Evolutionary conservation across 768 basidiomycete genomes (phyloP).

Genomic region (Leccinellum albellum): DNA sequence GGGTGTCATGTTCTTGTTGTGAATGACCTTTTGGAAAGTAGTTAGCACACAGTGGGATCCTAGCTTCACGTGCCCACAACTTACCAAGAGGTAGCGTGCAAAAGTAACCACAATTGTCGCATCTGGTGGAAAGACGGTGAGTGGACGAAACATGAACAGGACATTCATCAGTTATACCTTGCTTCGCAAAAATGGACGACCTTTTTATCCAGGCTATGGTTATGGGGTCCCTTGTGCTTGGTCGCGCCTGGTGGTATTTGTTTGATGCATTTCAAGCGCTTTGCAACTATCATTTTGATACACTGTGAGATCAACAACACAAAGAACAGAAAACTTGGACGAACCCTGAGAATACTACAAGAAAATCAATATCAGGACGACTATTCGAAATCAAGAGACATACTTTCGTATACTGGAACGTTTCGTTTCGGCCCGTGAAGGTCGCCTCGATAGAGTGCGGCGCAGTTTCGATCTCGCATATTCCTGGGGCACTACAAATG

Average conservation of each 20-base stretch:
- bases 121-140: slow-evolving; percentile 35
- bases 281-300: slow-evolving; percentile 35
- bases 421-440: slow-evolving; percentile 56
- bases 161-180: slow-evolving; percentile 28
- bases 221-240: slow-evolving; percentile 46
- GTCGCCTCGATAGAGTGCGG: slow-evolving; percentile 61
- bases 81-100: slow-evolving; percentile 55
- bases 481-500: slow-evolving; percentile 43
- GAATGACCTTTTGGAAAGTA: slow-evolving; percentile 42
- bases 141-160: not conserved
- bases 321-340: not conserved
- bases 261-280: slow-evolving; percentile 48
- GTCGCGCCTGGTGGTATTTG: slow-evolving; percentile 41
- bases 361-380: not conserved
- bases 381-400: not conserved
- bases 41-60: not conserved
- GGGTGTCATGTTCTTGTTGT: slow-evolving; percentile 59
- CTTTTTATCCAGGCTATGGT: slow-evolving; percentile 41
- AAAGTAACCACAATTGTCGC: slow-evolving; percentile 54
- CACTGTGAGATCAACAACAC: not conserved
- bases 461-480: slow-evolving; percentile 57
- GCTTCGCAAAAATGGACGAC: slow-evolving; percentile 55
- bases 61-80: not conserved
- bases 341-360: slow-evolving; percentile 52
- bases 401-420: slow-evolving; percentile 65